Conservation (phyloP, 768 basidiomycete species). For the Amanita subjunquillea region DNA sequence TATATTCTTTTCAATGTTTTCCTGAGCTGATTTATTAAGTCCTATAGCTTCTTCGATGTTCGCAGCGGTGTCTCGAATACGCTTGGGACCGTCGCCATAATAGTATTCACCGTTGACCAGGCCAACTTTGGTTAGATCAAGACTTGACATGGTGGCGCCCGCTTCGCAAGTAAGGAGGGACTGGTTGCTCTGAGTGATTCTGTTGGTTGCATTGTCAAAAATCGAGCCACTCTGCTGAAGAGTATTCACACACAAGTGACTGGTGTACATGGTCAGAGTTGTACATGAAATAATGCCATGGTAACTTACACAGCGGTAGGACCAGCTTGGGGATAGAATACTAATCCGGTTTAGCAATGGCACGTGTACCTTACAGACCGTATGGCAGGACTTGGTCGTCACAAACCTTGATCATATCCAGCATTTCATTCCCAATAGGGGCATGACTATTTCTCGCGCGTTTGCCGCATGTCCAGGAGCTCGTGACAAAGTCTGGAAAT, state of each 20-base stretch:
- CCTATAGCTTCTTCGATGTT: neutral
- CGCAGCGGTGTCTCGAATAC: neutral
- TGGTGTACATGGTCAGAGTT: too few relatives aligned
- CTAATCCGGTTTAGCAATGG: too few relatives aligned
- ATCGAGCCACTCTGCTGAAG: too few relatives aligned
- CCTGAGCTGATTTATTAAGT: neutral
- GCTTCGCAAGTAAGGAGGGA: neutral
- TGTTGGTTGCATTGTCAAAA: neutral
- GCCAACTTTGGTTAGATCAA: neutral
- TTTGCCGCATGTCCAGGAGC: too few relatives aligned
- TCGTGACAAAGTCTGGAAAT: too few relatives aligned
- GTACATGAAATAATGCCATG: too few relatives aligned
- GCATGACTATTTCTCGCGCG: too few relatives aligned
- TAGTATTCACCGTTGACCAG: neutral
- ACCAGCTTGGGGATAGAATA: too few relatives aligned
- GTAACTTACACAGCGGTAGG: too few relatives aligned
- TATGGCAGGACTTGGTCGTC: too few relatives aligned
- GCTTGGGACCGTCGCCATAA: neutral
- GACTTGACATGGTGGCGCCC: neutral
- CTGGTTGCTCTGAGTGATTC: neutral
- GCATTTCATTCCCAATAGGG: neutral
- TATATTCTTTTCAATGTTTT: neutral
- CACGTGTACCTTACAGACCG: too few relatives aligned
- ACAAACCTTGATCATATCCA: neutral
- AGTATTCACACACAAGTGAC: too few relatives aligned